Evolutionary conservation across 2,329 filamentous ascomycete genomes (phyloP), one percentile per base, ranked within the genome.

Genomic region (Fusarium pseudograminearum): DNA sequence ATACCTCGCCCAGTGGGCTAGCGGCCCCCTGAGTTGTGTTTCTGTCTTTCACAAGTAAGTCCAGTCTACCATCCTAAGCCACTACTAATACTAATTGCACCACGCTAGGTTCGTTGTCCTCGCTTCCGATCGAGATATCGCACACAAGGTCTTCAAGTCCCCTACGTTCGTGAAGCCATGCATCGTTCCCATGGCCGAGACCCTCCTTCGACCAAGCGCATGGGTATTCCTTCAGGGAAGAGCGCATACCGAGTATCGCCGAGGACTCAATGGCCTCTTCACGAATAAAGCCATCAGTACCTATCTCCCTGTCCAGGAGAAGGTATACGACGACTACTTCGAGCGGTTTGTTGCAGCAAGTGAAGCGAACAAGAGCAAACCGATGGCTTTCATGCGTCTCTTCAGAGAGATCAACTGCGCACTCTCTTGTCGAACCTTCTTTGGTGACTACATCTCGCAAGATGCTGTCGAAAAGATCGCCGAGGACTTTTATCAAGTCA

Each of bases 191-290:
- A 85, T 91, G 57, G 92, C 89, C 77, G 92, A 93, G 75, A 87
- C 62, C 2, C 61, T 94, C 44, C 85, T 94, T 28, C 86, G 91
- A 54, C 87, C 88, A 36, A 87, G 84, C 54, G 91, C 93, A 67
- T 94, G 91, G 91, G 92, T 94, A 4, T 94, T 94, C 77, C 83
- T 94, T 50, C 89, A 93, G 69, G 92, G 92, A 58, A 92, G 88
- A 75, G 88, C 86, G 16, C 92, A 94, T 73, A 89, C 91, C 67
- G 92, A 94, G 69, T 94, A 90, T 78, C 90, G 92, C 69, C 91
- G 91, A 76, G 92, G 92, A 31, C 80, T 94, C 65, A 91, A 90
- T 65, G 87, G 87, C 11, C 84, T 94, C 14, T 94, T 94, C 80
- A 93, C 91, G 42, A 89, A 90, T 73, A 87, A 89, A 72, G 91